phyloP scores from a whole-genome alignment of 129 eudicot species.

The Escallonia rubra region DNA sequence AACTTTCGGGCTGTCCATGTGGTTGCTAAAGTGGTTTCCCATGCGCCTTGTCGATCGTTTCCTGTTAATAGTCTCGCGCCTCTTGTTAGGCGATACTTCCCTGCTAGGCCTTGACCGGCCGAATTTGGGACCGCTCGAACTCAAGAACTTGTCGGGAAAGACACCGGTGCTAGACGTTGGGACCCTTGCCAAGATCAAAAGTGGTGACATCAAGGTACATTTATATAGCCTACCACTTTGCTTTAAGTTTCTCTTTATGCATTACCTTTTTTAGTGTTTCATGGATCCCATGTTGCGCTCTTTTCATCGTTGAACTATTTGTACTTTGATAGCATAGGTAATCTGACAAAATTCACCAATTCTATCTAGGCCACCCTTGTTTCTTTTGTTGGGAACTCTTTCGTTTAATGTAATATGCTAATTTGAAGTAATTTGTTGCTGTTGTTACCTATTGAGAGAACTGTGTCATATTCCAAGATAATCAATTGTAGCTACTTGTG shows the following conservation, averaged over 20 bases:
- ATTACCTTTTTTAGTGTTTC: constrained; percentile 21
- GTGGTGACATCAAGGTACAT: constrained; percentile 87
- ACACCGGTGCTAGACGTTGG: constrained; percentile 94
- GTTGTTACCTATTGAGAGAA: background rate
- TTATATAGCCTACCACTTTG: constrained; percentile 11
- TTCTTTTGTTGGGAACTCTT: background rate
- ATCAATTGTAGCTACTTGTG: constrained; percentile 7
- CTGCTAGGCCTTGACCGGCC: constrained; percentile 72
- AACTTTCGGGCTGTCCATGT: constrained; percentile 97
- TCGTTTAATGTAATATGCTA: background rate
- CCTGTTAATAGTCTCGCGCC: constrained; percentile 56
- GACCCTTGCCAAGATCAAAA: constrained; percentile 88
- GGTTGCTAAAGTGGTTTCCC: constrained; percentile 95
- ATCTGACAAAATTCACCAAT: constrained; percentile 11
- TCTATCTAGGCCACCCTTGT: constrained; percentile 15
- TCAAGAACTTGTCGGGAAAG: constrained; percentile 69
- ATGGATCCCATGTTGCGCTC: constrained; percentile 25
- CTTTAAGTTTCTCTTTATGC: constrained; percentile 15
- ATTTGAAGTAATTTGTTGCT: background rate
- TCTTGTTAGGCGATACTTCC: constrained; percentile 69
- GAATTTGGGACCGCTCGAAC: constrained; percentile 66
- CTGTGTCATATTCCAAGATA: background rate
- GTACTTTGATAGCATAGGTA: background rate
- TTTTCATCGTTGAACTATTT: constrained; percentile 24
- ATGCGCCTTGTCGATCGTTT: constrained; percentile 70